phyloP scores from a whole-genome alignment of 306 rosid species.

The Parietaria judaica region DNA sequence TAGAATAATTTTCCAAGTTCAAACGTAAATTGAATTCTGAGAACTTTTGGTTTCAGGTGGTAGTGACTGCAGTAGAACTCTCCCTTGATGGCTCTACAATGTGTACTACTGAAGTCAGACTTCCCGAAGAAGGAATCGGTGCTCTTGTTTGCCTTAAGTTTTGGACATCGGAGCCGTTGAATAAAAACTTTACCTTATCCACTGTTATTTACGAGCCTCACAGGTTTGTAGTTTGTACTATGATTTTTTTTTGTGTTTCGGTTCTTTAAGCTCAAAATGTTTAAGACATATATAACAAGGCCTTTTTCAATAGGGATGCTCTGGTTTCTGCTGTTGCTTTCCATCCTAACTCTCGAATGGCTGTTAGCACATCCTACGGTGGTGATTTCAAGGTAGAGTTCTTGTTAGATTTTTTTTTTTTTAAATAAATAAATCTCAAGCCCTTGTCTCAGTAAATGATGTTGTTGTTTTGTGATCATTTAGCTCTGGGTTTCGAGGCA shows the following conservation, averaged over 20 bases:
- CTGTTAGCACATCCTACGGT: constrained; percentile 76
- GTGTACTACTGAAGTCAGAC: constrained; percentile 79
- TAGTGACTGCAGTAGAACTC: constrained; percentile 55
- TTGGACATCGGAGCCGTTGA: constrained; percentile 64
- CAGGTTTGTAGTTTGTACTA: constrained; percentile 53
- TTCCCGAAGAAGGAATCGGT: constrained; percentile 84
- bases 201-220: constrained; percentile 91
- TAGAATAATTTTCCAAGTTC: constrained; percentile 5
- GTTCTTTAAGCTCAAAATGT: constrained; percentile 12
- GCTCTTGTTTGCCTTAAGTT: constrained; percentile 78
- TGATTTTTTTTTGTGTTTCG: not conserved
- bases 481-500: constrained; percentile 80
- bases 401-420: not conserved
- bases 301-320: constrained; percentile 53
- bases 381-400: constrained; percentile 87
- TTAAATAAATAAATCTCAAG: not conserved
- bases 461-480: constrained; percentile 23
- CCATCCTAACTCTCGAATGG: constrained; percentile 68
- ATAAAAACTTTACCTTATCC: constrained; percentile 54
- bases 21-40: not conserved
- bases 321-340: constrained; percentile 65
- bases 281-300: constrained; percentile 6
- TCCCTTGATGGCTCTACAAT: constrained; percentile 76
- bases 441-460: constrained; percentile 3
- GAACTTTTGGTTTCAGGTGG: constrained; percentile 42